phyloP scores from a whole-genome alignment of 495 filamentous ascomycete genomes.

The Penicillium riverlandense region DNA sequence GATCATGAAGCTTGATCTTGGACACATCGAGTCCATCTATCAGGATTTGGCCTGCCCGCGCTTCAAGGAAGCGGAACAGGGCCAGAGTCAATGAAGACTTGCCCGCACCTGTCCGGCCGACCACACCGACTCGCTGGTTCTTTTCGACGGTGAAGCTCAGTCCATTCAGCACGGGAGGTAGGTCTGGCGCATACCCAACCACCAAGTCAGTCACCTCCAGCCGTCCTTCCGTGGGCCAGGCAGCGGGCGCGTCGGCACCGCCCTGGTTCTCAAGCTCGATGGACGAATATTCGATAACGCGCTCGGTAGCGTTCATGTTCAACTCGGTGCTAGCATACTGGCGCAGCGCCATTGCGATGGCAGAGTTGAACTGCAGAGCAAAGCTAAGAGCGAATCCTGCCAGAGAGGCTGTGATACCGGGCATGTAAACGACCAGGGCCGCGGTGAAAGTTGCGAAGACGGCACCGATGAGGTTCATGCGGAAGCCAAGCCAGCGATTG shows the following conservation, averaged over 20 bases:
- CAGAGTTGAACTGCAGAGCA: slow-evolving; percentile 46
- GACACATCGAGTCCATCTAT: slow-evolving; percentile 76
- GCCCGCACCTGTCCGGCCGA: slow-evolving; percentile 80
- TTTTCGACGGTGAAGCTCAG: slow-evolving; percentile 62
- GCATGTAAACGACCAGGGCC: slow-evolving; percentile 52
- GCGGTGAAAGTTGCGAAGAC: slow-evolving; percentile 62
- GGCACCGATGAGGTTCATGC: slow-evolving; percentile 63
- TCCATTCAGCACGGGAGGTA: slow-evolving; percentile 69
- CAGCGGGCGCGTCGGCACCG: slow-evolving; percentile 56
- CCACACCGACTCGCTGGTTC: slow-evolving; percentile 73
- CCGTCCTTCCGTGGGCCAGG: slow-evolving; percentile 72
- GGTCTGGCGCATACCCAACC: slow-evolving; percentile 68
- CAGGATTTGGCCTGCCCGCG: slow-evolving; percentile 58
- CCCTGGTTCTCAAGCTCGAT: slow-evolving; percentile 60
- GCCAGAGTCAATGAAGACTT: slow-evolving; percentile 81
- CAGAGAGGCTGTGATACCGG: slow-evolving; percentile 61
- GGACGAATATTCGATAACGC: slow-evolving; percentile 73
- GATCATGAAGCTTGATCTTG: slow-evolving; percentile 63
- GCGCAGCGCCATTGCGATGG: slow-evolving; percentile 40
- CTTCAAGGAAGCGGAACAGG: slow-evolving; percentile 77
- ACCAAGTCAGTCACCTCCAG: slow-evolving; percentile 68
- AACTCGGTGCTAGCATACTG: slow-evolving; percentile 55
- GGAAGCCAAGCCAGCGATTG: slow-evolving; percentile 67
- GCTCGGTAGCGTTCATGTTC: slow-evolving; percentile 79
- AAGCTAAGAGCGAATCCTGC: slow-evolving; percentile 73